A percentile compares a stretch with the other conserved stretches of the same genome.
These are phyloP conservation scores for Monilinia laxa DNA, from an alignment of 2,329 filamentous ascomycete species.

Conservation along the genomic window DNA sequence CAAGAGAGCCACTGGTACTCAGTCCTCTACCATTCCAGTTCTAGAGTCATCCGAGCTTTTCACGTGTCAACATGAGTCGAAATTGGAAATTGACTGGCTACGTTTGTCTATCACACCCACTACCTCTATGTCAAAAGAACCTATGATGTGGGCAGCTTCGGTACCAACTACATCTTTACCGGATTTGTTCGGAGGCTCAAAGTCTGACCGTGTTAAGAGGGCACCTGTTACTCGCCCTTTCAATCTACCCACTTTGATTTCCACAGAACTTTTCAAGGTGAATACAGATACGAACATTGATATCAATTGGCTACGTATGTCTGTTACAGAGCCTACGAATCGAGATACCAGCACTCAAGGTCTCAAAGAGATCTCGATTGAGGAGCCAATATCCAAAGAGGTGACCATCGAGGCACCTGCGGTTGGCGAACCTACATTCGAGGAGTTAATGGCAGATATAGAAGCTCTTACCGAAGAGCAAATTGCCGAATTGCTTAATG, in stretches of 20 bases:
- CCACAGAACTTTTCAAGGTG: slow-evolving; percentile 28
- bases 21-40: not conserved
- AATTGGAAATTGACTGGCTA: not conserved
- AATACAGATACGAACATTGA: not conserved
- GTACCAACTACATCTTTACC: not conserved
- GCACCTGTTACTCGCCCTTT: not conserved
- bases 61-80: not conserved
- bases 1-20: not conserved
- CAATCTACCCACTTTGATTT: slow-evolving; percentile 25
- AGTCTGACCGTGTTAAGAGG: not conserved
- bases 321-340: not conserved
- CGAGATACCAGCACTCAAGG: not conserved
- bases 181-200: not conserved
- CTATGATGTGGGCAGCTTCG: slow-evolving; percentile 5
- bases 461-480: slow-evolving; percentile 4
- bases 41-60: slow-evolving; percentile 7
- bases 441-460: slow-evolving; percentile 8
- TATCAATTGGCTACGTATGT: slow-evolving; percentile 7
- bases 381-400: not conserved
- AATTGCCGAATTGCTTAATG: not conserved
- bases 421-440: not conserved
- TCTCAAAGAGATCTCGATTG: not conserved
- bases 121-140: not conserved
- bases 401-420: not conserved
- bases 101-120: not conserved